A percentile compares a stretch with the other conserved stretches of the same genome.
These are phyloP conservation scores for Wilcoxina mikolae DNA, from an alignment of 495 filamentous ascomycete genomes.

Conservation along the genomic window DNA sequence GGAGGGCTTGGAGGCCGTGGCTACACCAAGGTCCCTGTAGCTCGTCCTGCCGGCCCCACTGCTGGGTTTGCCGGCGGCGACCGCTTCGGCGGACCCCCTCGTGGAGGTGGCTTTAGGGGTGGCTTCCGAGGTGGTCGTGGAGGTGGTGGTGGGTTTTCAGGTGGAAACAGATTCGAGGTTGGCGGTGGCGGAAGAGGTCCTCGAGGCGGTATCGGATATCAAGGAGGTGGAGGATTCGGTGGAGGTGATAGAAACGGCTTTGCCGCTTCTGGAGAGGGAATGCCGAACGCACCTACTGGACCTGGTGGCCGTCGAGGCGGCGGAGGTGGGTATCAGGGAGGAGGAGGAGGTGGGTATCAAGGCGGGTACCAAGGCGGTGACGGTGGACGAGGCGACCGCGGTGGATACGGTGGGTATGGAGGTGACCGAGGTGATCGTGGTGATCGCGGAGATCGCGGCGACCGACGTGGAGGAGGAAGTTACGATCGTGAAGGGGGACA, in stretches of 20 bases:
- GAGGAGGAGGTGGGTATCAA: conserved; percentile 35
- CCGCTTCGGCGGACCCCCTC: conserved; percentile 37
- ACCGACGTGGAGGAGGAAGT: not conserved
- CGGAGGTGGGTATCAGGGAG: conserved; percentile 25
- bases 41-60: conserved; percentile 54
- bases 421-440: conserved; percentile 46
- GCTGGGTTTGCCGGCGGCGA: conserved; percentile 56
- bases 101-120: conserved; percentile 39
- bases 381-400: conserved; percentile 38
- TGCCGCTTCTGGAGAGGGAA: conserved; percentile 27
- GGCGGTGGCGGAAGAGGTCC: conserved; percentile 31
- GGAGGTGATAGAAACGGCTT: conserved; percentile 31
- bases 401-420: conserved; percentile 31
- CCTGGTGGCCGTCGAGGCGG: conserved; percentile 29
- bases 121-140: conserved; percentile 45
- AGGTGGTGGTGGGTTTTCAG: conserved; percentile 41
- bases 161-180: conserved; percentile 34
- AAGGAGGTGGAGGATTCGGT: conserved; percentile 31
- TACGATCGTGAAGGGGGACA: conserved; percentile 12
- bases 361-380: conserved; percentile 43
- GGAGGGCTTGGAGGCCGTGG: conserved; percentile 84
- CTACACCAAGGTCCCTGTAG: conserved; percentile 57
- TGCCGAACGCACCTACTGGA: conserved; percentile 28
- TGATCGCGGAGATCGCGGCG: conserved; percentile 24
- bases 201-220: conserved; percentile 26